These are phyloP conservation scores for Colletotrichum acutatum DNA, from an alignment of 2,329 filamentous ascomycete genomes.

Conservation along the genomic window DNA sequence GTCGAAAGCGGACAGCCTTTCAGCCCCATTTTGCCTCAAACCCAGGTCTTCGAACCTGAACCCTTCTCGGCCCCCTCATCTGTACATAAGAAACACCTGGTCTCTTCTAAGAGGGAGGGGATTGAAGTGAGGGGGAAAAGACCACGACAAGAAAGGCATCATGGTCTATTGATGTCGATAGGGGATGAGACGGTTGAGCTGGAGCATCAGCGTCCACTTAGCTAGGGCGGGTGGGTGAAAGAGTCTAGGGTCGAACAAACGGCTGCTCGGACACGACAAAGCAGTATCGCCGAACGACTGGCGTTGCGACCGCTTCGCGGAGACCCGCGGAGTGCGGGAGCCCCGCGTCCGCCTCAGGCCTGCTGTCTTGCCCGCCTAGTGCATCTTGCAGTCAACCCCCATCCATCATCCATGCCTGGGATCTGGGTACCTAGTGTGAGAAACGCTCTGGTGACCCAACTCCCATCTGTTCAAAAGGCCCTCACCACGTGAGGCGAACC, in stretches of 20 bases:
- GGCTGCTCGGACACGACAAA: background rate
- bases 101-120: background rate
- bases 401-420: background rate
- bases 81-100: background rate
- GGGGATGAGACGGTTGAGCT: background rate
- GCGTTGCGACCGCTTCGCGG: slow-evolving; percentile 14
- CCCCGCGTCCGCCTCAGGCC: background rate
- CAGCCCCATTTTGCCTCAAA: background rate
- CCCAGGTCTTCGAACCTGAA: background rate
- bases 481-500: slow-evolving; percentile 24
- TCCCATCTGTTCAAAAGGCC: slow-evolving; percentile 13
- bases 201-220: background rate
- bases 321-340: slow-evolving; percentile 27
- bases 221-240: background rate
- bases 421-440: background rate
- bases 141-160: background rate
- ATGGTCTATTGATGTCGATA: background rate
- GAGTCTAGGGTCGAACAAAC: background rate
- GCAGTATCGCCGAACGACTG: background rate
- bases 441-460: background rate
- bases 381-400: no score
- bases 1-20: background rate
- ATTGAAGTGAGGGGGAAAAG: background rate
- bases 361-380: background rate
- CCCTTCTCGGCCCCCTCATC: background rate